Base-by-base conservation (phyloP, 1,139 yeast genomes). In the Pichia sp. region DNA sequence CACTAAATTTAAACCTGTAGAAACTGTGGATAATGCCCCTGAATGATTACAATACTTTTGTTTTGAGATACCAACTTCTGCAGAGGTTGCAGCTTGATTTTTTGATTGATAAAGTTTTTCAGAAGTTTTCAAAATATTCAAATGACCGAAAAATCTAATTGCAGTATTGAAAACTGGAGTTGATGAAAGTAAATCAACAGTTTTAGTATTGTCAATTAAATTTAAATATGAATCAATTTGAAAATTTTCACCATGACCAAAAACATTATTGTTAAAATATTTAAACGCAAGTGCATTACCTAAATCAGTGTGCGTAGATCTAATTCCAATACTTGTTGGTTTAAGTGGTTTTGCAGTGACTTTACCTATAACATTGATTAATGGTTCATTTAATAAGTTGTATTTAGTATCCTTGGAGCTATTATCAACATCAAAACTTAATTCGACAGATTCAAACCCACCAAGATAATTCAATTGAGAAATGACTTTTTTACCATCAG, bases 61-160 rank as follows among this genome's bases (percentile, higher is more conserved):
- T 27, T 60, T 61, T 39, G 55, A 57, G 9, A 77, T 60, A 6
- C 82, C 82, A 40, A 75, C 59, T 29, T 65, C 55, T 4, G 78
- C 77, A 4, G 73, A 45, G 11, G 54, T 51, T 29, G 52, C 40
- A 37, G 53, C 46, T 46, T 59, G 63, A 34, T 56, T 53, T n/a
- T 54, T 54, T 4, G 60, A 58, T 38, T 63, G 61, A 39, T 54
- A 59, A 33, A 50, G 47, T 3, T 42, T 39, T 32, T 55, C 50
- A 30, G 46, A 40, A 6, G 50, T 40, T 30, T 55, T 52, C 7
- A 52, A 41, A n/a, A 54, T 26, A 12, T 49, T 40, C 3, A 54
- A 54, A 29, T 55, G 50, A 36, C 58, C 55, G 40, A 59, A 59
- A 39, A 62, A 41, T 47, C 51, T 60, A 25, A 56, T 37, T 23